Conservation (phyloP, 306 rosid species). For the Crotalaria pallida region DNA sequence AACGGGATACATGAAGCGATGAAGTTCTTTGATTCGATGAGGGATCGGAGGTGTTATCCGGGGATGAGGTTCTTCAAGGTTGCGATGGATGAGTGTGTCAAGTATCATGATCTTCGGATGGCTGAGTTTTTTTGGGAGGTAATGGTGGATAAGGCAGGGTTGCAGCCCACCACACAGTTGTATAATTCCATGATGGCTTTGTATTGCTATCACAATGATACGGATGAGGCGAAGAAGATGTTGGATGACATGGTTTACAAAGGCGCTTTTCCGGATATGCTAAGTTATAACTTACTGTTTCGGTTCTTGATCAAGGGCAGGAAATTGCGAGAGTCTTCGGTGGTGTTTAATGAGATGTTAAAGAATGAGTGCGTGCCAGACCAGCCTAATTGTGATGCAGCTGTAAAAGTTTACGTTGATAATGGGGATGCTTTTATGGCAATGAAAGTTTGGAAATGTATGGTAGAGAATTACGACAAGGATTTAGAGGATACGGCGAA, state of each 20-base stretch:
- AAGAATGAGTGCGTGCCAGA: conserved; percentile 62
- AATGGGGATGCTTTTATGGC: conserved; percentile 43
- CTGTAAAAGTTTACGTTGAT: conserved; percentile 46
- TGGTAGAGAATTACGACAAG: conserved; percentile 37
- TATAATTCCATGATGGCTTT: conserved; percentile 52
- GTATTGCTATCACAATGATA: conserved; percentile 32
- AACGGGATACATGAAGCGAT: conserved; percentile 43
- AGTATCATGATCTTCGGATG: conserved; percentile 27
- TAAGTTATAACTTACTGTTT: conserved; percentile 51
- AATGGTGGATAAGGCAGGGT: conserved; percentile 25
- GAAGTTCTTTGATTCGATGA: conserved; percentile 38
- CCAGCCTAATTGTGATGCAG: conserved; percentile 42
- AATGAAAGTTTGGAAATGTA: conserved; percentile 51
- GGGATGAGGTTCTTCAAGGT: conserved; percentile 54
- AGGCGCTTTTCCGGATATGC: conserved; percentile 48
- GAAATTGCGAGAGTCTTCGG: conserved; percentile 40
- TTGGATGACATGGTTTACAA: conserved; percentile 51
- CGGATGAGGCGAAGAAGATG: conserved; percentile 31
- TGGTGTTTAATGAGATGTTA: conserved; percentile 51
- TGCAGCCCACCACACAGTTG: conserved; percentile 38
- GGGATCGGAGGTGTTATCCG: conserved; percentile 47
- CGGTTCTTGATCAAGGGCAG: conserved; percentile 39
- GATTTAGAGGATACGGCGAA: conserved; percentile 49
- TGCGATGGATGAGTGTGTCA: conserved; percentile 50
- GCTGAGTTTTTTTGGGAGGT: conserved; percentile 56